Evolutionary conservation across 345 rosid species (phyloP).

Genomic region (Brassica juncea): DNA sequence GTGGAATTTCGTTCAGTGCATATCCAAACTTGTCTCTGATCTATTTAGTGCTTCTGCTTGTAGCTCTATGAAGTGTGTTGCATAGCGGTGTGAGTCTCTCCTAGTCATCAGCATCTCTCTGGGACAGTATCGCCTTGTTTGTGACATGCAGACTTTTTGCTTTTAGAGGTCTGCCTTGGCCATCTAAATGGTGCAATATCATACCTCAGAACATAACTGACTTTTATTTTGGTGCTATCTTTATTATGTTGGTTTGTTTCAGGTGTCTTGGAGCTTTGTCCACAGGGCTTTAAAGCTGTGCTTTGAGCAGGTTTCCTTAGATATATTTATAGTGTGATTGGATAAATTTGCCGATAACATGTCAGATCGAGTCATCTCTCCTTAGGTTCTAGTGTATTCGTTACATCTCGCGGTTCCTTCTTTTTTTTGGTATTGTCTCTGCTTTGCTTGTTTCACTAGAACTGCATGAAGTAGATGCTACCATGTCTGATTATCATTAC

Average conservation of each 20-base stretch:
- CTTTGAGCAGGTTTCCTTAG: slow-evolving; percentile 28
- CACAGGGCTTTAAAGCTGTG: slow-evolving; percentile 30
- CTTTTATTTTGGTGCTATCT: slow-evolving; percentile 3
- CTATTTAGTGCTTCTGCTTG: background rate
- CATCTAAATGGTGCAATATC: slow-evolving; percentile 39
- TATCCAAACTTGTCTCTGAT: slow-evolving; percentile 8
- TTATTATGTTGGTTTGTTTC: slow-evolving; percentile 33
- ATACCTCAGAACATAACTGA: slow-evolving; percentile 28
- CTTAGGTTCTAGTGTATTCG: background rate
- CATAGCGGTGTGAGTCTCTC: slow-evolving; percentile 27
- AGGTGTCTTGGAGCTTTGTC: slow-evolving; percentile 38
- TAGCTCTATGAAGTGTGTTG: slow-evolving; percentile 18
- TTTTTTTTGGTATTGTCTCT: slow-evolving; percentile 1
- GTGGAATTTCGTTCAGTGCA: slow-evolving; percentile 12
- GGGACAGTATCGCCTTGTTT: slow-evolving; percentile 46
- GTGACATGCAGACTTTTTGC: slow-evolving; percentile 47
- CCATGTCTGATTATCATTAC: background rate
- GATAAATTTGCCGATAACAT: slow-evolving; percentile 13
- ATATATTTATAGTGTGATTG: slow-evolving; percentile 11
- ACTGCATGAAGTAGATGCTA: slow-evolving; percentile 5
- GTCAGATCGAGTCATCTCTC: slow-evolving; percentile 5
- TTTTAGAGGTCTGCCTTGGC: slow-evolving; percentile 44
- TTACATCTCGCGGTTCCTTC: background rate
- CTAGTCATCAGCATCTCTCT: slow-evolving; percentile 15
- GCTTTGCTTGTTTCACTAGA: slow-evolving; percentile 7